Conservation (phyloP, 2,329 filamentous ascomycete genomes). For the Helotiales sp. region DNA sequence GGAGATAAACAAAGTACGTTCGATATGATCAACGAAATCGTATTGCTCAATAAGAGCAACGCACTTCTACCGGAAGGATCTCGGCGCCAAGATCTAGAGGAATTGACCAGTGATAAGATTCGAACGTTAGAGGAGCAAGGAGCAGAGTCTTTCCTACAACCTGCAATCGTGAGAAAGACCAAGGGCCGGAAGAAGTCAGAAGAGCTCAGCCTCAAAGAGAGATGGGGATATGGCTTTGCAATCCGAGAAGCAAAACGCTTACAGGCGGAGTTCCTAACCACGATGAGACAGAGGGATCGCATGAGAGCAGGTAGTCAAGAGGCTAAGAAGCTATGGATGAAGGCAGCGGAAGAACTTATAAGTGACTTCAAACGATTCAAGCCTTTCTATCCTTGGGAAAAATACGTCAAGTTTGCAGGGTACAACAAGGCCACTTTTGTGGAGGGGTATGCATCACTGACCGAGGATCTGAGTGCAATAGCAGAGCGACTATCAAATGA, state of each 20-base stretch:
- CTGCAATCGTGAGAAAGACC: slow-evolving; percentile 33
- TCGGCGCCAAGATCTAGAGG: background rate
- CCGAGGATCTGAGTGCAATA: slow-evolving; percentile 39
- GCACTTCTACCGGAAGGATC: slow-evolving; percentile 30
- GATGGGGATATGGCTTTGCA: background rate
- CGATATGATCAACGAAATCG: slow-evolving; percentile 75
- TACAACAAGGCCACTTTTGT: slow-evolving; percentile 33
- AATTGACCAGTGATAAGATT: background rate
- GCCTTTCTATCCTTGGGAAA: slow-evolving; percentile 70
- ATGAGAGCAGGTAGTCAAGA: slow-evolving; percentile 40
- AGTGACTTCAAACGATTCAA: slow-evolving; percentile 68
- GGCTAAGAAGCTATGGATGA: slow-evolving; percentile 56
- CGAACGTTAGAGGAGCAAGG: background rate
- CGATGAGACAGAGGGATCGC: slow-evolving; percentile 39
- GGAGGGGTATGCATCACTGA: slow-evolving; percentile 37
- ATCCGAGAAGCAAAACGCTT: slow-evolving; percentile 5
- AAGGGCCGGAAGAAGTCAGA: background rate
- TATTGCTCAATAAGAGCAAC: slow-evolving; percentile 61
- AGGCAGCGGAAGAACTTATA: slow-evolving; percentile 61
- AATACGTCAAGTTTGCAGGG: slow-evolving; percentile 63
- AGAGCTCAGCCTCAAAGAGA: background rate
- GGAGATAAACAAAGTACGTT: slow-evolving; percentile 78
- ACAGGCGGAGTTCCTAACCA: background rate
- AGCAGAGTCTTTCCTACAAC: slow-evolving; percentile 12
- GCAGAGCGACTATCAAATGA: slow-evolving; percentile 36